Evolutionary conservation across 1,284 basidiomycete genomes (phyloP).

Genomic region (Cutaneotrichosporon arboriforme): DNA sequence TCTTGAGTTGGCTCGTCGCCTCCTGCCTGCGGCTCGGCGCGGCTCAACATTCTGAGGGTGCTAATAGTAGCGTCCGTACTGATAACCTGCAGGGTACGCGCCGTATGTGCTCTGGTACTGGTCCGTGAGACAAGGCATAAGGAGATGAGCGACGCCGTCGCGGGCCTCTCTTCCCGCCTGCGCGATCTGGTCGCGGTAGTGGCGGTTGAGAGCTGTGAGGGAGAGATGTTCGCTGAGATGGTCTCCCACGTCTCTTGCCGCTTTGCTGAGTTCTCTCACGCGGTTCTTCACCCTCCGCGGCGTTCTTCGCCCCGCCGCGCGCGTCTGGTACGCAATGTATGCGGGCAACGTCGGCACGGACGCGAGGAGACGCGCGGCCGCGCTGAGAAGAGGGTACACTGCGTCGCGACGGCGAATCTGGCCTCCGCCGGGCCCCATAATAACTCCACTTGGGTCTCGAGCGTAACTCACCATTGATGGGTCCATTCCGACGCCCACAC

Average conservation of each 20-base stretch:
- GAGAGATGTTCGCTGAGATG: not conserved
- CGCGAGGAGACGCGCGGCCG: not conserved
- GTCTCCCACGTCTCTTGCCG: not conserved
- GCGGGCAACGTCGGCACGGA: not conserved
- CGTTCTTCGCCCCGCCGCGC: not conserved
- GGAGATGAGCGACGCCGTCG: not conserved
- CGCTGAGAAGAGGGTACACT: too few relatives aligned
- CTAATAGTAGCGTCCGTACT: too few relatives aligned
- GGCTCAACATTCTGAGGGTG: too few relatives aligned
- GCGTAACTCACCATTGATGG: too few relatives aligned
- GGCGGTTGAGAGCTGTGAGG: not conserved
- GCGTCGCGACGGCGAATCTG: too few relatives aligned
- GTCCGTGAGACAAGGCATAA: not conserved
- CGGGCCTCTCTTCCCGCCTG: not conserved
- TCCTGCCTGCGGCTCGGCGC: too few relatives aligned
- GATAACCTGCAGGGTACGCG: too few relatives aligned
- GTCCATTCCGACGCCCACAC: too few relatives aligned
- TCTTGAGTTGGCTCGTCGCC: too few relatives aligned
- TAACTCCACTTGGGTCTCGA: too few relatives aligned
- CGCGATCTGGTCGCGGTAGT: not conserved
- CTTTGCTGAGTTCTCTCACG: not conserved
- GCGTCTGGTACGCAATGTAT: not conserved
- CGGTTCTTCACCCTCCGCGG: not conserved
- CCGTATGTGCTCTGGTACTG: not conserved
- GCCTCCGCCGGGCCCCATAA: too few relatives aligned